A percentile compares a stretch with the other conserved stretches of the same genome.
Evolutionary conservation across 176 grass and related monocot species (phyloP).

Genomic region (Triticum urartu): DNA sequence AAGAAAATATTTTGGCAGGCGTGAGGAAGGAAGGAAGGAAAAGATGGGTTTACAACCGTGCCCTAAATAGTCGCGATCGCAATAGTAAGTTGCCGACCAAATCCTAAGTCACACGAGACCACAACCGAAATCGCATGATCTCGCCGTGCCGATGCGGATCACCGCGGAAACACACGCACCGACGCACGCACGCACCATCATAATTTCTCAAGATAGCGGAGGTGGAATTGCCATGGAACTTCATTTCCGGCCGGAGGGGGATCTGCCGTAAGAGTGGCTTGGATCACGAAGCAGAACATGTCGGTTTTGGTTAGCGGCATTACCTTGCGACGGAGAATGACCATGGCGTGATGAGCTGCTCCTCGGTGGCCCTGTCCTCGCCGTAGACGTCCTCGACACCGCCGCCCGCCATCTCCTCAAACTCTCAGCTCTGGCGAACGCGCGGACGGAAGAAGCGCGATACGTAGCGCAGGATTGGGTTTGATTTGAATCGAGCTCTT

Average conservation of each 20-base stretch:
- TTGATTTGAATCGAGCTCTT: neutral
- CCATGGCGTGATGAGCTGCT: slow-evolving; percentile 90
- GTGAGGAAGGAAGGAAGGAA: neutral
- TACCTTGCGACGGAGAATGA: slow-evolving; percentile 90
- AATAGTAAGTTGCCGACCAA: too few relatives aligned
- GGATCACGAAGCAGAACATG: too few relatives aligned
- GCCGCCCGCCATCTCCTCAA: slow-evolving; percentile 48
- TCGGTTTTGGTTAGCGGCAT: neutral
- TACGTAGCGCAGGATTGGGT: neutral
- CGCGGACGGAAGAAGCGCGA: neutral
- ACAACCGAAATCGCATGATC: neutral
- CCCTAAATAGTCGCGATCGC: neutral
- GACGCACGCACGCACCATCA: neutral
- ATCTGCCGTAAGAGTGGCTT: too few relatives aligned
- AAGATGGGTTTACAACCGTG: neutral
- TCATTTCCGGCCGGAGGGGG: neutral
- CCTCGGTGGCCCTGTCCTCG: slow-evolving; percentile 90
- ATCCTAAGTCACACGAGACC: neutral
- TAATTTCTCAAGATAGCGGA: neutral
- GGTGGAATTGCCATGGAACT: neutral
- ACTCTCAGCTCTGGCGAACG: neutral
- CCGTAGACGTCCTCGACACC: slow-evolving; percentile 71
- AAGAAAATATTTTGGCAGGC: too few relatives aligned
- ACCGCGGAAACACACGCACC: neutral
- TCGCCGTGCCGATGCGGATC: neutral